A percentile compares a stretch with the other conserved stretches of the same genome.
These are phyloP conservation scores for Magnusiomyces clavatus DNA, from an alignment of 1,139 yeast species.

Conservation along the genomic window DNA sequence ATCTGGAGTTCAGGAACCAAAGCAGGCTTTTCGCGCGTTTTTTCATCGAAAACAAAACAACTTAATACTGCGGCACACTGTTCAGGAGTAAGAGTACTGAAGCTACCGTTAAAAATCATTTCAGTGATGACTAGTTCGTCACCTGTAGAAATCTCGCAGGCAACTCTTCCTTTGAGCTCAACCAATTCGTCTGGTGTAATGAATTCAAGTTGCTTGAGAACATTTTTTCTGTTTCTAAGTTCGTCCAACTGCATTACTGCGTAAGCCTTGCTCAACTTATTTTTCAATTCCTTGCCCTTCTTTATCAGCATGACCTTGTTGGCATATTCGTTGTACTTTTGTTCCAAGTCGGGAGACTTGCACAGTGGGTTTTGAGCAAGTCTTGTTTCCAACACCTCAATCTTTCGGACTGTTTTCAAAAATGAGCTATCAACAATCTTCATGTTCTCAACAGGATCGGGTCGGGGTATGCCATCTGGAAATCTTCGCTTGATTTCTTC, in stretches of 20 bases:
- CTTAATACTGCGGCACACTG: slow-evolving; percentile 89
- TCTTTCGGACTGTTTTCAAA: slow-evolving; percentile 58
- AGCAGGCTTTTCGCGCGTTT: slow-evolving; percentile 82
- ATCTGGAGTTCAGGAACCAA: slow-evolving; percentile 82
- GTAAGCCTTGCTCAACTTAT: slow-evolving; percentile 17
- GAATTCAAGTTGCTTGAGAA: slow-evolving; percentile 66
- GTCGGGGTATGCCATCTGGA: slow-evolving; percentile 80
- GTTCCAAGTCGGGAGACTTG: slow-evolving; percentile 54
- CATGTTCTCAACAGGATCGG: slow-evolving; percentile 91
- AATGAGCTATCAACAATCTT: slow-evolving; percentile 79
- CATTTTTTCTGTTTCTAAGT: slow-evolving; percentile 29
- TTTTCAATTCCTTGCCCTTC: slow-evolving; percentile 53
- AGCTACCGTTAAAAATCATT: slow-evolving; percentile 88
- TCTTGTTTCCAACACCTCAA: slow-evolving; percentile 73
- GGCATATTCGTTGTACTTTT: slow-evolving; percentile 54
- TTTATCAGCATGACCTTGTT: slow-evolving; percentile 54
- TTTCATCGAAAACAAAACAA: slow-evolving; percentile 94
- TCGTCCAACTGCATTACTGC: slow-evolving; percentile 87
- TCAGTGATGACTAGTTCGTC: slow-evolving; percentile 45
- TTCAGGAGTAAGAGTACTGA: slow-evolving; percentile 77
- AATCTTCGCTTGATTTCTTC: slow-evolving; percentile 73
- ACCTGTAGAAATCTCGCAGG: slow-evolving; percentile 95
- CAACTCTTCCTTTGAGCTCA: slow-evolving; percentile 89
- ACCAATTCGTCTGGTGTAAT: slow-evolving; percentile 75
- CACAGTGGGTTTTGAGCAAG: slow-evolving; percentile 62